Percentiles rank a stretch among this genome's conserved stretches.
Conservation (phyloP, 148 eudicot genomes). For the Gaultheria prostrata region DNA sequence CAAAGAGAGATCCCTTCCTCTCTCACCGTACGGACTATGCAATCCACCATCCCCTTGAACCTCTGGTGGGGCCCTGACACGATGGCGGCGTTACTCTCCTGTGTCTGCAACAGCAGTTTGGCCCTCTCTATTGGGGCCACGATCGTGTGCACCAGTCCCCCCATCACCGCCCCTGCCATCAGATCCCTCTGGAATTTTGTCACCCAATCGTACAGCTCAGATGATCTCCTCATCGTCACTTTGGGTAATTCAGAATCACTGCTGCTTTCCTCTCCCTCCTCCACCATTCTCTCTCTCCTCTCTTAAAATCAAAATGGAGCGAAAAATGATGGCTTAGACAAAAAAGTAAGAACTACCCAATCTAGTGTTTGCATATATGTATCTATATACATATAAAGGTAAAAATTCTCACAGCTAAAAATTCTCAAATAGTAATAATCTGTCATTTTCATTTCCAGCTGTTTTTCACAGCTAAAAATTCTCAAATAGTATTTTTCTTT, state of each 20-base stretch:
- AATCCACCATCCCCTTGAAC: slow-evolving; percentile 89
- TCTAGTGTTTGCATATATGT: not conserved
- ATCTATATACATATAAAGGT: too few species aligned
- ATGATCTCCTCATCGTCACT: not conserved
- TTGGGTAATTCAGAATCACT: not conserved
- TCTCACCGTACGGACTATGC: slow-evolving; percentile 53
- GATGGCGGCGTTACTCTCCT: slow-evolving; percentile 82
- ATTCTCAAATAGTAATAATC: too few species aligned
- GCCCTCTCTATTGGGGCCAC: slow-evolving; percentile 94
- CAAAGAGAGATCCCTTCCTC: slow-evolving; percentile 86
- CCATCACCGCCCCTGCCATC: slow-evolving; percentile 87
- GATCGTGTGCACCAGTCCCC: slow-evolving; percentile 89
- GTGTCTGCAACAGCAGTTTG: slow-evolving; percentile 85
- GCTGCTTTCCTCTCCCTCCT: slow-evolving; percentile 21
- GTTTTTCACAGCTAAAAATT: not conserved
- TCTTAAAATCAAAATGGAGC: not conserved
- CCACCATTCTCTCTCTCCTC: slow-evolving; percentile 17
- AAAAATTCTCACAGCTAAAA: too few species aligned
- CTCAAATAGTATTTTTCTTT: not conserved
- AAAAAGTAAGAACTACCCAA: too few species aligned
- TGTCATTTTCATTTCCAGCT: not conserved
- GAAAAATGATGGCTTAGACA: not conserved
- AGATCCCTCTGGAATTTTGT: slow-evolving; percentile 74
- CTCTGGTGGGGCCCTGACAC: slow-evolving; percentile 58
- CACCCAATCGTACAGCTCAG: slow-evolving; percentile 25